Base-by-base conservation (phyloP, 1,139 yeast genomes). In the Wickerhamiella infanticola region DNA sequence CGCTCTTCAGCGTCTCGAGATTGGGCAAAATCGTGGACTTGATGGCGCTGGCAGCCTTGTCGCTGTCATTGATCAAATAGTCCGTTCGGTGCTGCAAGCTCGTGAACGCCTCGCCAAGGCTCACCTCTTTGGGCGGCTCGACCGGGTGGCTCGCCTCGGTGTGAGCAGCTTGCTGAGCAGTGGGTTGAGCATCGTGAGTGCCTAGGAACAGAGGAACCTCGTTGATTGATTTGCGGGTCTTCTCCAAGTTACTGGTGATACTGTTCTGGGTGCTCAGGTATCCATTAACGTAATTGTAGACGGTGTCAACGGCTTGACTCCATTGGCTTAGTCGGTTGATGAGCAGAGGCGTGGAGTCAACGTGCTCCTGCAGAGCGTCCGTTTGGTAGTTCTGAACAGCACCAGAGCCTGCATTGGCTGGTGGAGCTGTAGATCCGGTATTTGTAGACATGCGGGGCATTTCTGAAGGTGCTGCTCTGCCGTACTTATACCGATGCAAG, bases 301-400 rank as follows among this genome's bases (percentile, higher is more conserved):
- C 54, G 41, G 59, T 48, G 26, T 49, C 50, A 26, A 64, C 59
- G 18, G 61, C 61, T 38, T 56, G 60, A 40, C 53, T 52, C 71
- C 70, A 66, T 48, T 61, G 58, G 40, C 65, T 68, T 44, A 66
- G 56, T 7, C 70, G 60, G 24, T 50, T 47, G 25, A 64, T 52
- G 18, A 66, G 59, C 29, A 62, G 50, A 35, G 57, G 53, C 23
- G 70, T 65, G 37, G 71, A 68, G 47, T 67, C 70, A 11, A 59
- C 60, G 38, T 54, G 57, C 45, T 52, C 54, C 43, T 52, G 55
- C 6, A 54, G 49, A 3, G 48, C 52, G 35, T 54, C 57, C 18
- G 55, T 53, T 35, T 49, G 47, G 49, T 51, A 51, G 13, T 48
- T 42, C 45, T 54, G 57, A 13, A 53, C 51, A 11, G 55, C 41